Evolutionary conservation across 805 yeast species (phyloP).

Genomic region (Ogataea thermomethanolica): DNA sequence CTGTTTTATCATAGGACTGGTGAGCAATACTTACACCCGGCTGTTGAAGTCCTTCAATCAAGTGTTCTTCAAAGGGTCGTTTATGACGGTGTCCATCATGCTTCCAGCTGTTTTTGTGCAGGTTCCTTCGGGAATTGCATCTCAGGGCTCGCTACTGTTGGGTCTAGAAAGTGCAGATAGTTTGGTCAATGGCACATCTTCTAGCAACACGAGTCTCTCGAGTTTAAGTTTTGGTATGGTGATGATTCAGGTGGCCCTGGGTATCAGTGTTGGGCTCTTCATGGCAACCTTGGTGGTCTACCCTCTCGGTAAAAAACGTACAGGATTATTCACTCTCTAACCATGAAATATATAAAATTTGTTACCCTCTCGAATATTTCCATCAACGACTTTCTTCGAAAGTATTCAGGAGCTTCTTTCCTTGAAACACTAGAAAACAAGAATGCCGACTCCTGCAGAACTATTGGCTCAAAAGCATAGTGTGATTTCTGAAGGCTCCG

Average conservation of each 20-base stretch:
- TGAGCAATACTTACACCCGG: slow-evolving; percentile 87
- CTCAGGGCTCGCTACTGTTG: slow-evolving; percentile 77
- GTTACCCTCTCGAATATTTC: slow-evolving; percentile 10
- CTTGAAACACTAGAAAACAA: background rate
- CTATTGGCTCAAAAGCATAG: slow-evolving; percentile 37
- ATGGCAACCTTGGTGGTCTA: slow-evolving; percentile 87
- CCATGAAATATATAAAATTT: background rate
- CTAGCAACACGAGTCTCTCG: slow-evolving; percentile 11
- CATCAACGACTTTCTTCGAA: slow-evolving; percentile 1
- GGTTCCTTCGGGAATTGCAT: slow-evolving; percentile 93
- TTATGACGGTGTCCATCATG: slow-evolving; percentile 91
- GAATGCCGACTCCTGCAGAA: slow-evolving; percentile 40
- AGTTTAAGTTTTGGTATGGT: slow-evolving; percentile 65
- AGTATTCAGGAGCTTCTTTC: slow-evolving; percentile 3
- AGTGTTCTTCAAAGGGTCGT: slow-evolving; percentile 25
- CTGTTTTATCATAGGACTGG: slow-evolving; percentile 82
- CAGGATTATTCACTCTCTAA: slow-evolving; percentile 81
- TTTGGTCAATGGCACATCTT: slow-evolving; percentile 38
- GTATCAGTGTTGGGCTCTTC: slow-evolving; percentile 90
- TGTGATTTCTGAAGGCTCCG: slow-evolving; percentile 17
- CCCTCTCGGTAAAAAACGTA: slow-evolving; percentile 87
- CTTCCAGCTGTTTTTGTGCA: slow-evolving; percentile 92
- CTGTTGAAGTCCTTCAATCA: slow-evolving; percentile 61
- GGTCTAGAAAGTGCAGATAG: slow-evolving; percentile 76
- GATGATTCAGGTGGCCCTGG: slow-evolving; percentile 91